A percentile compares a stretch with the other conserved stretches of the same genome.
Conservation (phyloP, 176 grass and related monocot species). For the Pontederia paniculata region DNA sequence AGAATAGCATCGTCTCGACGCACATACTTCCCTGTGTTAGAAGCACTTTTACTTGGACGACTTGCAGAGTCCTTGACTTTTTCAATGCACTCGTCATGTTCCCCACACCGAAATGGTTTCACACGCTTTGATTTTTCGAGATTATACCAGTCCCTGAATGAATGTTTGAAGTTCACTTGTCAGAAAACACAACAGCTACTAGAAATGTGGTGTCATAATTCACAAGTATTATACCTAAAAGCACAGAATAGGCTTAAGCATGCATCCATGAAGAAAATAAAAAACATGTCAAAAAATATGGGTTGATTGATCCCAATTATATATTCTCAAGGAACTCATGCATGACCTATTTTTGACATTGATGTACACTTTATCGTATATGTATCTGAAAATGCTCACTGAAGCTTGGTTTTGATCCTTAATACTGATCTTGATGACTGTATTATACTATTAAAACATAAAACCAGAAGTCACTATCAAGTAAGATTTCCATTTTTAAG, state of each 20-base stretch:
- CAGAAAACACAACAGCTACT: slow-evolving; percentile 15
- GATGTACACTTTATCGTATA: too few relatives aligned
- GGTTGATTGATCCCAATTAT: too few relatives aligned
- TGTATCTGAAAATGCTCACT: too few relatives aligned
- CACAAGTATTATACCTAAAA: not conserved
- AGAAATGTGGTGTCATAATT: not conserved
- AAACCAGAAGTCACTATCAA: too few relatives aligned
- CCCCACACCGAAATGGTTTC: slow-evolving; percentile 87
- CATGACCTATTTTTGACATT: too few relatives aligned
- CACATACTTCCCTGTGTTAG: slow-evolving; percentile 83
- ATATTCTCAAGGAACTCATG: too few relatives aligned
- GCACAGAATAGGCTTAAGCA: not conserved
- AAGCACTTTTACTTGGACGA: slow-evolving; percentile 38
- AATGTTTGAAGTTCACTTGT: not conserved
- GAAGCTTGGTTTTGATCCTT: too few relatives aligned
- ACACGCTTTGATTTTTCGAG: slow-evolving; percentile 83
- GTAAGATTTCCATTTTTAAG: too few relatives aligned
- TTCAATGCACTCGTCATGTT: slow-evolving; percentile 92
- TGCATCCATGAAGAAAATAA: too few relatives aligned
- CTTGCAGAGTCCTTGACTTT: slow-evolving; percentile 41
- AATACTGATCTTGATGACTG: too few relatives aligned
- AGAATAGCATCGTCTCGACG: slow-evolving; percentile 95
- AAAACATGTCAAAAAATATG: too few relatives aligned
- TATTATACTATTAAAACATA: too few relatives aligned
- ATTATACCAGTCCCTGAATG: slow-evolving; percentile 92